Evolutionary conservation across 225 moss, liverwort and hornwort species (phyloP), one percentile per base, ranked within the genome.

Genomic region (Climacium dendroides): DNA sequence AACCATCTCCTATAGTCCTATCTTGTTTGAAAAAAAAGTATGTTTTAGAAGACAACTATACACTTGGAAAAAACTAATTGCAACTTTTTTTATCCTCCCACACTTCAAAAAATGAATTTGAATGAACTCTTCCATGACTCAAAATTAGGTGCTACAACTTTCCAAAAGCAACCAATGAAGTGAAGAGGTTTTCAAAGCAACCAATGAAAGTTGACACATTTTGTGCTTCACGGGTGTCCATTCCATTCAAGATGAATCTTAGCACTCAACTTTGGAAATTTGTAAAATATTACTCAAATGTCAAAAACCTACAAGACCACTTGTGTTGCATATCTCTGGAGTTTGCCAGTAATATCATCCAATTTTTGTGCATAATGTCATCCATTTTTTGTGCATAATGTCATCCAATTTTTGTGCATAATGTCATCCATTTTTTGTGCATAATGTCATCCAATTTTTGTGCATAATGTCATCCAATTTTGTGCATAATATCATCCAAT

Each of bases 51-150:
- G 37, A 37, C 26, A 59, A 41, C 2, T n/a, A 6, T n/a, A 52
- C n/a, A 15, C 6, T 24, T 22, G 13, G 22, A 22, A 52, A 7
- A 35, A 39, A 5, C 3, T 41, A 79, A 13, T 19, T 32, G 29
- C 9, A 45, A 29, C 14, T 13, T 4, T 11, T 45, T n/a, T 0
- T 0, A 1, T 41, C 29, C 19, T 59, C 3, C 28, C 11, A 57
- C 5, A 19, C 39, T 9, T 58, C 8, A 26, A 59, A 16, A 43
- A 43, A 4, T 30, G 5, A 3, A 13, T 16, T 41, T 59, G 43
- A 79, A 26, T 39, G 57, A 57, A 78, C 5, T 39, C 17, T 55
- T 77, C 2, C 6, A 15, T n/a, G 16, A 55, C 11, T 47, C 7
- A 11, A 47, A 47, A 73, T 4, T 9, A 35, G n/a, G n/a, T n/a